Conservation (phyloP, 2,329 filamentous ascomycete species). For the Coniella lustricola region DNA sequence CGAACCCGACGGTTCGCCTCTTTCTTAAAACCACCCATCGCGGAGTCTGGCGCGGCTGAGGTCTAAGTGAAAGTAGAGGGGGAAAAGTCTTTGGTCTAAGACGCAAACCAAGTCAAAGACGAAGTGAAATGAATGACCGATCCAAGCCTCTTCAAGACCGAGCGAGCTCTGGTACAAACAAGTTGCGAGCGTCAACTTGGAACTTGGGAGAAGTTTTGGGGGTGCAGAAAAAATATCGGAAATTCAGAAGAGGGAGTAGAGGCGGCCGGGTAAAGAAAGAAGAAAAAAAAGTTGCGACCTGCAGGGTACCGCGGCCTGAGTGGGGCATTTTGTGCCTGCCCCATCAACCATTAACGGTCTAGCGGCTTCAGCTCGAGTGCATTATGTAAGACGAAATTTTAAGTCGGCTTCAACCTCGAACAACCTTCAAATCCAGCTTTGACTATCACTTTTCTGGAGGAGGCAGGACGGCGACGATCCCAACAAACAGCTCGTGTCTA, state of each 20-base stretch:
- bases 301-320: conserved; percentile 8
- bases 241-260: conserved; percentile 9
- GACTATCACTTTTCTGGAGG: not conserved
- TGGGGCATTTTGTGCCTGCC: conserved; percentile 8
- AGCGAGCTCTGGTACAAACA: not conserved
- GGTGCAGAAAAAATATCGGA: conserved; percentile 9
- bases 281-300: conserved; percentile 12
- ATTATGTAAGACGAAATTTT: conserved; percentile 3
- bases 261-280: not conserved
- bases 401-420: conserved; percentile 9
- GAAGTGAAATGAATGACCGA: too few species aligned
- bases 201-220: conserved; percentile 19
- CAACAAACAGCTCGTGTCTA: not conserved
- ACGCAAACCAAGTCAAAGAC: too few species aligned
- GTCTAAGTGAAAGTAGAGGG: too few species aligned
- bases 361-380: not conserved
- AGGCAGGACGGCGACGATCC: conserved; percentile 1
- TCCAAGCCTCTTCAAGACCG: not conserved
- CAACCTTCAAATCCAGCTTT: not conserved
- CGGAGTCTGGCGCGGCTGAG: conserved; percentile 16
- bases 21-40: conserved; percentile 88
- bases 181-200: conserved; percentile 21
- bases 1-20: conserved; percentile 75
- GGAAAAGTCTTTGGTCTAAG: too few species aligned
- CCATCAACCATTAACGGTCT: not conserved